Evolutionary conservation across 345 rosid species (phyloP).

Genomic region (Fremontodendron californicum): DNA sequence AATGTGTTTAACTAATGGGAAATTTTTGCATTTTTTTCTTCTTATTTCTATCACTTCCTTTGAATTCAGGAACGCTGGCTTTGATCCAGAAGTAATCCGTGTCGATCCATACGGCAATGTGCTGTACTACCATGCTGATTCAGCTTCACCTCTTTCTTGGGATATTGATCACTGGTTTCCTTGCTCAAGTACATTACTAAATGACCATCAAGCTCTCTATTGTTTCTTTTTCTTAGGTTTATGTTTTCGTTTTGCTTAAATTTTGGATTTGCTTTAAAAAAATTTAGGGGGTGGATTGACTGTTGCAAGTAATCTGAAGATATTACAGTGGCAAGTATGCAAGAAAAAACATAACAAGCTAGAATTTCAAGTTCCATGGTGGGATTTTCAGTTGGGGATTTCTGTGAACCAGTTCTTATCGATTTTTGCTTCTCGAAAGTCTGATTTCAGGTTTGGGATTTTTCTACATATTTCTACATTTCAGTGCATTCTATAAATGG

Average conservation of each 20-base stretch:
- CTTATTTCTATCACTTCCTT: conserved; percentile 8
- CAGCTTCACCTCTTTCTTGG: conserved; percentile 98
- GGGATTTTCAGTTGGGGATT: conserved; percentile 90
- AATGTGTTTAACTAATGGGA: not conserved
- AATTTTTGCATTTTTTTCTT: not conserved
- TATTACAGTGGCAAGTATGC: conserved; percentile 89
- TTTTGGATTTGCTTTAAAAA: not conserved
- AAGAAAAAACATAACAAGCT: conserved; percentile 74
- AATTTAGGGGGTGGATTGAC: conserved; percentile 90
- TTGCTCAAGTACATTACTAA: conserved; percentile 55
- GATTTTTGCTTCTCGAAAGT: conserved; percentile 70
- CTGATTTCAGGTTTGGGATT: conserved; percentile 65
- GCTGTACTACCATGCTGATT: conserved; percentile 82
- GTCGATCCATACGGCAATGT: conserved; percentile 91
- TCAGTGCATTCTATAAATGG: not conserved
- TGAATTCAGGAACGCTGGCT: conserved; percentile 79
- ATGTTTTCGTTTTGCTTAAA: not conserved
- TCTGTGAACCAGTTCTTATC: conserved; percentile 92
- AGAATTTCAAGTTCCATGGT: conserved; percentile 94
- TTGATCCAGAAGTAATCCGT: conserved; percentile 82
- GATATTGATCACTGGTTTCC: conserved; percentile 96
- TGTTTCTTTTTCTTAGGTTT: not conserved
- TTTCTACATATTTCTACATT: not conserved
- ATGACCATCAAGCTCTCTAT: not conserved
- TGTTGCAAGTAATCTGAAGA: conserved; percentile 81